Percentiles rank a stretch among this genome's conserved stretches.
Evolutionary conservation across 1,284 basidiomycete species (phyloP).

Genomic region (Malassezia cuniculi): DNA sequence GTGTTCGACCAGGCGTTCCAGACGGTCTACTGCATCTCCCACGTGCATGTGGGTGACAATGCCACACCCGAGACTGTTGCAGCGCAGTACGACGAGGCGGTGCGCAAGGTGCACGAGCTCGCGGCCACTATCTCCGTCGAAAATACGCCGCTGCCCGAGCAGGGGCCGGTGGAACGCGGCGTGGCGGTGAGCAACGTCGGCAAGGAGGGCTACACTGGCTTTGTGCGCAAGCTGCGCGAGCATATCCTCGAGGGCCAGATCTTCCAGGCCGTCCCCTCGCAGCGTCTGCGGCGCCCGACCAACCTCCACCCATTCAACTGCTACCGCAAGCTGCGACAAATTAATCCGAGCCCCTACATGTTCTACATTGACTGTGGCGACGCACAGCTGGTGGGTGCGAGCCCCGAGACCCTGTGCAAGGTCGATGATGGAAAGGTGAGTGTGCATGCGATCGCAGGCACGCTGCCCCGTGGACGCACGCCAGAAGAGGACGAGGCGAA

Average conservation of each 20-base stretch:
- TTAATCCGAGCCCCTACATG: slow-evolving; percentile 98
- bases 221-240: slow-evolving; percentile 82
- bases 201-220: slow-evolving; percentile 76
- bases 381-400: slow-evolving; percentile 85
- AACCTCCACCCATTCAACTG: slow-evolving; percentile 91
- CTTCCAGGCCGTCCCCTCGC: slow-evolving; percentile 95
- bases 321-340: slow-evolving; percentile 76
- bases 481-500: slow-evolving; percentile 71
- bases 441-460: slow-evolving; percentile 97
- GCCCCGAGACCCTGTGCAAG: slow-evolving; percentile 93
- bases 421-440: slow-evolving; percentile 73
- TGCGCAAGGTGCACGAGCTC: slow-evolving; percentile 17
- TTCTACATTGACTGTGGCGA: slow-evolving; percentile 83
- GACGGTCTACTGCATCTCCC: slow-evolving; percentile 81
- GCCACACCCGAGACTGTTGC: slow-evolving; percentile 48
- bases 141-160: slow-evolving; percentile 52
- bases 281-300: slow-evolving; percentile 72
- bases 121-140: slow-evolving; percentile 16
- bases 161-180: slow-evolving; percentile 36
- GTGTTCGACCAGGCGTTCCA: slow-evolving; percentile 96
- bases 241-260: slow-evolving; percentile 93
- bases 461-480: slow-evolving; percentile 72
- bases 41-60: slow-evolving; percentile 68
- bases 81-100: slow-evolving; percentile 21
- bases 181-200: slow-evolving; percentile 70